A percentile compares a stretch with the other conserved stretches of the same genome.
Evolutionary conservation across 2,329 filamentous ascomycete genomes (phyloP).

Genomic region (Camptophora hylomeconis): DNA sequence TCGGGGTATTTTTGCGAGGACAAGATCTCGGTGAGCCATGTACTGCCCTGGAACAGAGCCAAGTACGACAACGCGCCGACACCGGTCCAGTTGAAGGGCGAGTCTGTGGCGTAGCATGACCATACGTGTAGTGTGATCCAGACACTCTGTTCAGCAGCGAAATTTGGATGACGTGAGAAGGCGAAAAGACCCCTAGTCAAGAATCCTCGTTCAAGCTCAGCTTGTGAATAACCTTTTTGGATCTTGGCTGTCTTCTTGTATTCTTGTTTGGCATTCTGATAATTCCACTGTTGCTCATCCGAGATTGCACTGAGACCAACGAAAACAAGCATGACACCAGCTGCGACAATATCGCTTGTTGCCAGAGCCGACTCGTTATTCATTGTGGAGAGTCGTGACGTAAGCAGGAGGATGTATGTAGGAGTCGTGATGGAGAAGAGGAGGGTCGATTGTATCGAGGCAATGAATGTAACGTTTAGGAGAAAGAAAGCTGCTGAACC

Average conservation of each 20-base stretch:
- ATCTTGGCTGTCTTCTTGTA: conserved; percentile 65
- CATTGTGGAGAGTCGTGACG: conserved; percentile 47
- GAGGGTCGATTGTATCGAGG: conserved; percentile 66
- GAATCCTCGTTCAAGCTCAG: conserved; percentile 83
- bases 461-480: conserved; percentile 84
- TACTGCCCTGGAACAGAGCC: conserved; percentile 77
- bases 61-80: conserved; percentile 58
- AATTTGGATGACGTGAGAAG: conserved; percentile 87
- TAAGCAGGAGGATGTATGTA: conserved; percentile 68
- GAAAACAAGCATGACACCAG: conserved; percentile 41
- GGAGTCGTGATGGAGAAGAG: conserved; percentile 69
- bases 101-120: conserved; percentile 62
- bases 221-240: conserved; percentile 49
- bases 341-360: conserved; percentile 45
- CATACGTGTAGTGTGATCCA: conserved; percentile 86
- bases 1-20: conserved; percentile 74
- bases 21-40: conserved; percentile 73
- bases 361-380: conserved; percentile 33
- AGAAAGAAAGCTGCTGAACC: conserved; percentile 59
- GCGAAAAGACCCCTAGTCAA: conserved; percentile 72
- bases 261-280: conserved; percentile 63
- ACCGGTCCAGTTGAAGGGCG: conserved; percentile 65
- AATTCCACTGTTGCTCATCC: conserved; percentile 89
- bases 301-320: conserved; percentile 63
- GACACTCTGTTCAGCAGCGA: conserved; percentile 77